phyloP scores from a whole-genome alignment of 2,329 filamentous ascomycete species.

The Botrytis cinerea region DNA sequence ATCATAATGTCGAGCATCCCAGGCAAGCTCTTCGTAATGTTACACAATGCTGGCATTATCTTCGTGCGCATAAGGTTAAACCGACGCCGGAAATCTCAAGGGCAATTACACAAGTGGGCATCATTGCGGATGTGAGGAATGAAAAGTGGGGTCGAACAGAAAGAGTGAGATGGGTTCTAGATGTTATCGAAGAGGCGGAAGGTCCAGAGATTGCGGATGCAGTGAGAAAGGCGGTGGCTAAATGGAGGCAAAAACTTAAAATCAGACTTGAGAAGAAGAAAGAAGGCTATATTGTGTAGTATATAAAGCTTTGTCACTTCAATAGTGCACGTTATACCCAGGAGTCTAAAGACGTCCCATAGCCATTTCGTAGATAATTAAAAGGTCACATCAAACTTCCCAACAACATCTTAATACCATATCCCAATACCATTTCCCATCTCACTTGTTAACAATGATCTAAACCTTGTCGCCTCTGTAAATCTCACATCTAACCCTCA shows the following conservation, averaged over 20 bases:
- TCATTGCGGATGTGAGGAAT: conserved; percentile 32
- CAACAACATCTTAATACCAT: neutral
- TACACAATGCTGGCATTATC: conserved; percentile 33
- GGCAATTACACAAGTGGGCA: conserved; percentile 31
- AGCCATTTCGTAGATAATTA: neutral
- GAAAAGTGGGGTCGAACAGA: conserved; percentile 30
- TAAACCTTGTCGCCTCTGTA: neutral
- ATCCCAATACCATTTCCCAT: neutral
- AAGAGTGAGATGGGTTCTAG: conserved; percentile 34
- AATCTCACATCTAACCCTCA: neutral
- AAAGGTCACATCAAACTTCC: neutral
- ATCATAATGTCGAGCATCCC: conserved; percentile 21
- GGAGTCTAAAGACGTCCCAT: neutral
- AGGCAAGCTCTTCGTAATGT: conserved; percentile 37
- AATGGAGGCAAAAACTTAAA: conserved; percentile 27
- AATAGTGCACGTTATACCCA: neutral
- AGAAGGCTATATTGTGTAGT: neutral
- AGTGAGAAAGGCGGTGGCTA: conserved; percentile 29
- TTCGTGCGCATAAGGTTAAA: conserved; percentile 32
- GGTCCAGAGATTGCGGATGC: conserved; percentile 35
- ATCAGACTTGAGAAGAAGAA: neutral
- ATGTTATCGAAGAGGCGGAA: conserved; percentile 32
- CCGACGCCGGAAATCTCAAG: conserved; percentile 32
- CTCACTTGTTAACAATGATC: neutral
- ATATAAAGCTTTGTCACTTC: neutral